Evolutionary conservation across 108 stramenopile species (phyloP), one percentile per base, ranked within the genome.

Genomic region (Thalassiosira profunda): DNA sequence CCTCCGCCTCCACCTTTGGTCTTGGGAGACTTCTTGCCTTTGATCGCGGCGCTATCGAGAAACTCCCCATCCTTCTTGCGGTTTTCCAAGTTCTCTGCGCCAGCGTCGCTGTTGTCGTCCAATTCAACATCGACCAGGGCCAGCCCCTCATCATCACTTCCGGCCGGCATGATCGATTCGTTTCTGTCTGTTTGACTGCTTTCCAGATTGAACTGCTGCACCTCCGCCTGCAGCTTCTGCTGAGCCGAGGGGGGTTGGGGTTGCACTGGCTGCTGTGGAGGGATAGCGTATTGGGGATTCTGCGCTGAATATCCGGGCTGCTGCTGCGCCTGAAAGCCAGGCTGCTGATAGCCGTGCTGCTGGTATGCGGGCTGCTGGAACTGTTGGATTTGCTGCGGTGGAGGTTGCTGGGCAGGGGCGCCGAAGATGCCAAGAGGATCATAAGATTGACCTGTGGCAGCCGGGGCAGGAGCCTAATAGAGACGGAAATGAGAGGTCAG

Each of bases 51-150:
- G 2, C 33, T n/a, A 2, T 31, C 76, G 62, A 55, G 26, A 20
- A 56, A 76, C 15, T 67, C 66, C 12, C 66, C 76, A 18, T 77
- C 76, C 24, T 46, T 21, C 26, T 43, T 67, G 36, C 51, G 52
- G 26, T 52, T 45, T 41, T 76, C 52, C 1, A 56, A 21, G 20
- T 38, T 57, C 41, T 28, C 21, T 0, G 11, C 7, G 2, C 11
- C 2, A 4, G 25, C 34, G 1, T 54, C 26, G 14, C 18, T 37
- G 35, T 70, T 40, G 46, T 70, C 58, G n/a, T 69, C 67, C 55
- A 77, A 58, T 63, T 77, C 77, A 14, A 73, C 72, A 49, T 79
- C 72, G 4, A 74, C 44, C 17, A 73, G 49, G 2, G 66, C 77
- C 45, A 79, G 37, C 29, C 72, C 77, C 40, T 74, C 77, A 51